A percentile compares a stretch with the other conserved stretches of the same genome.
Evolutionary conservation across 768 basidiomycete species (phyloP).

Genomic region (Xerocomus spinulosus): DNA sequence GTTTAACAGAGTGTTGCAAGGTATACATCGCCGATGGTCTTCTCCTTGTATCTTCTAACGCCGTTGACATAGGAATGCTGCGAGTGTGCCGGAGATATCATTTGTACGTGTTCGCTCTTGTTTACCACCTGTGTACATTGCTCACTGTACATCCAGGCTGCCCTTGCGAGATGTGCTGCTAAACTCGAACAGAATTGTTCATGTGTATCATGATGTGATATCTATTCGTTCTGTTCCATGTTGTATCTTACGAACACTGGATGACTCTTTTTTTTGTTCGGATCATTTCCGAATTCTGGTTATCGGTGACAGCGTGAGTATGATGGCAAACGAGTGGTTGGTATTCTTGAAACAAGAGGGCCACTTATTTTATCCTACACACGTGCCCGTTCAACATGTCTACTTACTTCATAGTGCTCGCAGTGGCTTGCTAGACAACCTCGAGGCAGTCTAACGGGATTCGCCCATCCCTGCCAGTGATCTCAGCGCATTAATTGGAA

Average conservation of each 20-base stretch:
- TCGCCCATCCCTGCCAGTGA: too few species aligned
- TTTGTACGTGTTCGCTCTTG: slow-evolving; percentile 46
- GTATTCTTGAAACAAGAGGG: too few species aligned
- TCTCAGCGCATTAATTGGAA: too few species aligned
- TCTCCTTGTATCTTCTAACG: slow-evolving; percentile 1
- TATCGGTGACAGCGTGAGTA: neutral
- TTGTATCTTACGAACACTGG: slow-evolving; percentile 9
- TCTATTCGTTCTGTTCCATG: slow-evolving; percentile 1
- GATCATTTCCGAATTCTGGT: neutral
- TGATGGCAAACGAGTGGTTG: too few species aligned
- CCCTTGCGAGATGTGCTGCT: slow-evolving; percentile 78
- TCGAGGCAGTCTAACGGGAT: neutral
- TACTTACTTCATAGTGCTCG: too few species aligned
- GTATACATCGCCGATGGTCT: slow-evolving; percentile 28
- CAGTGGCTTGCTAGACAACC: too few species aligned
- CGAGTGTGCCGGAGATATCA: slow-evolving; percentile 64
- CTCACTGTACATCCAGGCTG: slow-evolving; percentile 45
- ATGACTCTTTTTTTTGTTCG: neutral
- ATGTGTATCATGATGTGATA: slow-evolving; percentile 12
- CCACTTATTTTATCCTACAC: neutral
- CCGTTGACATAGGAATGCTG: slow-evolving; percentile 51
- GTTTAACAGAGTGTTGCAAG: slow-evolving; percentile 60
- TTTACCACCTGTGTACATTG: neutral
- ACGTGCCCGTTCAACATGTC: neutral
- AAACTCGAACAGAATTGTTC: slow-evolving; percentile 11